Conservation (phyloP, 2,329 filamentous ascomycete species). For the Westerdykella ornata region DNA sequence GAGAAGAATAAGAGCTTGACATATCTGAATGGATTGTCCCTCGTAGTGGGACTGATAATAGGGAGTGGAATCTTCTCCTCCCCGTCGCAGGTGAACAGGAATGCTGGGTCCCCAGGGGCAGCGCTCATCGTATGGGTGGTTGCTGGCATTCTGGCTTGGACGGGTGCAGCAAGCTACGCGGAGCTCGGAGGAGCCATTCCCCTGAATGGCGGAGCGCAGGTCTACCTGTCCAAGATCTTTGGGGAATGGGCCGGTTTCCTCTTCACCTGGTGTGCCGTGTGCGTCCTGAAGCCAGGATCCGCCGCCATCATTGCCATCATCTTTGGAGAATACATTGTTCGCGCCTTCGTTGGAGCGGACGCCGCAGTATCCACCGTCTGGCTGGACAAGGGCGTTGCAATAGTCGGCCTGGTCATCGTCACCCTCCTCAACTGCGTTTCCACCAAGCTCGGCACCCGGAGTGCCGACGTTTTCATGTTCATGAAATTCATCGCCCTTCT, state of each 20-base stretch:
- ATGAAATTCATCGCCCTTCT: conserved; percentile 88
- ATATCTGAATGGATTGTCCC: conserved; percentile 83
- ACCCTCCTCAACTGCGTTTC: conserved; percentile 87
- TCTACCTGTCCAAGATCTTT: conserved; percentile 93
- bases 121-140: conserved; percentile 86
- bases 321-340: conserved; percentile 94
- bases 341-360: conserved; percentile 79
- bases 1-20: conserved; percentile 96
- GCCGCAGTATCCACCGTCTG: conserved; percentile 73
- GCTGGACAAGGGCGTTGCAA: conserved; percentile 83
- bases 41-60: conserved; percentile 90
- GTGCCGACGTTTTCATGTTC: conserved; percentile 93
- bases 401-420: conserved; percentile 67
- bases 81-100: conserved; percentile 83
- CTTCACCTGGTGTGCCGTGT: conserved; percentile 92
- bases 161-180: conserved; percentile 87
- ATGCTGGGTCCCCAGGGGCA: conserved; percentile 85
- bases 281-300: conserved; percentile 88
- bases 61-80: conserved; percentile 95
- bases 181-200: conserved; percentile 94
- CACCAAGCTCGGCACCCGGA: conserved; percentile 75
- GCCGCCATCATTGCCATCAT: conserved; percentile 95
- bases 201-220: conserved; percentile 86
- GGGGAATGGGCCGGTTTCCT: conserved; percentile 88
- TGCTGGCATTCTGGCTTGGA: conserved; percentile 91